Base-by-base conservation (phyloP, 2,329 filamentous ascomycete genomes). In the Talaromyces pinophilus region DNA sequence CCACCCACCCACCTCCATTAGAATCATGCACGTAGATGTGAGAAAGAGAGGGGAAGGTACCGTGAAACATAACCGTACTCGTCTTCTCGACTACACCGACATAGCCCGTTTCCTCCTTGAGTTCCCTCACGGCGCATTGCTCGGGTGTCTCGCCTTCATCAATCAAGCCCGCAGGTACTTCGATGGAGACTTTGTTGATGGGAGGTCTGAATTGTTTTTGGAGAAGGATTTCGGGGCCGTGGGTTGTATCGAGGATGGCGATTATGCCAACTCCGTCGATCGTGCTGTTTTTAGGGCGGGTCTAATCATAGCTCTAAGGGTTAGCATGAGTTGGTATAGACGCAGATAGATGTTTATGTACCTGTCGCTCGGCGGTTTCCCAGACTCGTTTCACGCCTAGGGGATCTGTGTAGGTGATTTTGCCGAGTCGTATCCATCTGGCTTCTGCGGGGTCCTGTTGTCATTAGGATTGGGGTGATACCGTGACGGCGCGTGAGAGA, bases 141-240 rank as follows among this genome's bases (percentile, higher is more conserved):
- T 80, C 77, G 67, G 88, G 85, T 0, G 81, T 82, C 10, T 83
- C 82, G 44, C 76, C 77, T 67, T 84, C 83, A 69, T 88, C 86
- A 1, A 88, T 77, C 85, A 88, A 87, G 19, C 86, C 86, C 0
- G 86, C 86, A 2, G 86, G 86, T 8, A 88, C 82, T 71, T 88
- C 86, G 66, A 88, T 84, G 1, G 82, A 76, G 3, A 88, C 78
- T 1, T 82, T 84, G 0, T 83, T 84, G 0, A 85, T 84, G 4
- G 86, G 83, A 11, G 87, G 82, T 30, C 86, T 82, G 11, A 86
- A 85, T 68, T 88, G 86, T 3, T 86, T 73, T 0, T 86, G 86
- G 10, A 88, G 70, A 30, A 88, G 79, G 3, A 83, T 83, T 22
- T 68, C 67, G 2, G 67, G 67, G 15, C 63, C 63, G 19, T 54